phyloP scores from a whole-genome alignment of 768 basidiomycete genomes.

The Pulveroboletus sp. region DNA sequence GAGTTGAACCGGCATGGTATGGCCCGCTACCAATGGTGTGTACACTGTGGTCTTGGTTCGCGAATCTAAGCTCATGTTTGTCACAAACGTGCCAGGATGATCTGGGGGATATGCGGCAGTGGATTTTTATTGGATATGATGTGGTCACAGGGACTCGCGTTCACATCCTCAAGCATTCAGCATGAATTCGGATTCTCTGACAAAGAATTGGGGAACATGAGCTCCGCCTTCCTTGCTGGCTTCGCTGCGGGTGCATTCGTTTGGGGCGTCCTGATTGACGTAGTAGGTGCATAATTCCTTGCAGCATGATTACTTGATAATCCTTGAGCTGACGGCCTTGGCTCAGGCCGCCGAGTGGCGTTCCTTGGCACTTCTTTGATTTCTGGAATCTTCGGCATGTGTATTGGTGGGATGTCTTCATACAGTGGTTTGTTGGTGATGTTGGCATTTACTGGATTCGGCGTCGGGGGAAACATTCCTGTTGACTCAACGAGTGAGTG shows the following conservation, averaged over 20 bases:
- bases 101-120: constrained; percentile 13
- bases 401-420: constrained; percentile 11
- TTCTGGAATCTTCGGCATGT: constrained; percentile 12
- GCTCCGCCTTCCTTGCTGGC: not conserved
- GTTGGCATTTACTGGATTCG: constrained; percentile 14
- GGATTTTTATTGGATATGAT: constrained; percentile 12
- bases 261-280: constrained; percentile 16
- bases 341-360: constrained; percentile 13
- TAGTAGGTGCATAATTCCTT: constrained; percentile 16
- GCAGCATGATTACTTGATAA: too few species aligned
- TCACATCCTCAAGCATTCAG: constrained; percentile 5
- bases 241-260: constrained; percentile 4
- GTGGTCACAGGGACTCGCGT: constrained; percentile 2
- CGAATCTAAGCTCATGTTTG: too few species aligned
- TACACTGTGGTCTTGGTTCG: not conserved
- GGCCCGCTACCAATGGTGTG: constrained; percentile 16
- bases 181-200: constrained; percentile 16
- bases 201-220: constrained; percentile 11
- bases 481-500: too few species aligned
- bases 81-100: constrained; percentile 1
- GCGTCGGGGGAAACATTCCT: constrained; percentile 14
- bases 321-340: not conserved
- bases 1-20: constrained; percentile 13
- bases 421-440: too few species aligned
- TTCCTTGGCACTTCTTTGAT: constrained; percentile 19